A percentile compares a stretch with the other conserved stretches of the same genome.
These are phyloP conservation scores for Xanthoconium purpureum DNA, from an alignment of 768 basidiomycete genomes.

Conservation along the genomic window DNA sequence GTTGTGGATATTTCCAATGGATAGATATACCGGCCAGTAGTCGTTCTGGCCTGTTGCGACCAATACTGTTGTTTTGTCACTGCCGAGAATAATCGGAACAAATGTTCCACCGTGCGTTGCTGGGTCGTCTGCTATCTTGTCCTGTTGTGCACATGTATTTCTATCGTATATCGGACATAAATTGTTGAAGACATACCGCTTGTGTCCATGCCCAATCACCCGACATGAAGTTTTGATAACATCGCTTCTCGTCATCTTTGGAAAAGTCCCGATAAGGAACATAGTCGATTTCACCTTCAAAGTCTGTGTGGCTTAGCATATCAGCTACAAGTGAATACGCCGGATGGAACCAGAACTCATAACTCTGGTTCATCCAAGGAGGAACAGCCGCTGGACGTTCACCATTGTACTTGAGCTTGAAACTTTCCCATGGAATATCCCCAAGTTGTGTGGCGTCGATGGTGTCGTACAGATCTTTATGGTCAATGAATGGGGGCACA, in stretches of 20 bases:
- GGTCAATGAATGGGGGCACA: neutral
- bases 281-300: neutral
- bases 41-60: neutral
- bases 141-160: neutral
- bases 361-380: neutral
- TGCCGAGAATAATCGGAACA: neutral
- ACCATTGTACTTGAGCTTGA: conserved; percentile 6
- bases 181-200: neutral
- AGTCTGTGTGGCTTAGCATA: neutral
- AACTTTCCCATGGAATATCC: conserved; percentile 36
- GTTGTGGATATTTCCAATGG: neutral
- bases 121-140: neutral
- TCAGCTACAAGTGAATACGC: neutral
- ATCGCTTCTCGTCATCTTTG: neutral
- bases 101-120: neutral
- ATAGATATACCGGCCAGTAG: conserved; percentile 1
- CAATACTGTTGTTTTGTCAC: neutral
- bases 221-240: neutral
- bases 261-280: neutral
- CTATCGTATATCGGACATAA: neutral
- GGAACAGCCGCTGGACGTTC: neutral
- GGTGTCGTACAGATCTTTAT: conserved; percentile 1
- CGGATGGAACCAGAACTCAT: neutral
- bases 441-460: conserved; percentile 37
- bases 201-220: neutral